Evolutionary conservation across 495 filamentous ascomycete genomes (phyloP), one percentile per base, ranked within the genome.

Genomic region (Emericellopsis terricola): DNA sequence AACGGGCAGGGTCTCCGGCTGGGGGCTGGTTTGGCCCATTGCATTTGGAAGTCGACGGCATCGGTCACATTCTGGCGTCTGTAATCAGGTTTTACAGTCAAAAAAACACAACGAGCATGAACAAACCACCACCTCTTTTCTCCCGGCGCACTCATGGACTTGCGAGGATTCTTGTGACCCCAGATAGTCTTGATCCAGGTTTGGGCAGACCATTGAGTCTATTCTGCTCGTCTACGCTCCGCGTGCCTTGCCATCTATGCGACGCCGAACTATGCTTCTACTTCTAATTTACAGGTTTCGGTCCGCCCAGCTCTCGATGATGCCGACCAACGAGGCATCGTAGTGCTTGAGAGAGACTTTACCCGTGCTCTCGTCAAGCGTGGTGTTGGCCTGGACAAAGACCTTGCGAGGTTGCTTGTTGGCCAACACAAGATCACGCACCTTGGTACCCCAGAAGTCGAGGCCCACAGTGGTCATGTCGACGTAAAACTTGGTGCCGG

Each of bases 361-460:
- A 23, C 79, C 82, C 9, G 76, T 77, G 4, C 53, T 55, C 33
- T 75, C 65, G 13, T 71, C 60, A 31, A 83, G 50, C 28, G 68
- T 56, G 6, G 89, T 94, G 57, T 92, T 97, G 21, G 80, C 83
- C 58, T 94, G 84, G 13, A 97, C 86, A 57, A 93, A 96, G 27
- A 94, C 77, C 64, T 94, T 97, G 37, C 89, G 66, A 23, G 89
- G 86, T 43, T 82, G 76, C 64, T 91, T 93, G 57, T 81, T 81
- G 51, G 65, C 64, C 43, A 94, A 53, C 14, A 94, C 89, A 33
- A 80, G 69, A 19, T 78, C 65, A 33, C 89, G 63, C 15, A 92
- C 71, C 46, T 72, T 73, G 36, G 68, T 68, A 11, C 69, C 78
- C 76, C 78, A 92, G 58, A 78, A 93, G 15, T 76, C 73, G 14